These are phyloP conservation scores for Salix purpurea DNA, from an alignment of 345 rosid species.

Conservation along the genomic window DNA sequence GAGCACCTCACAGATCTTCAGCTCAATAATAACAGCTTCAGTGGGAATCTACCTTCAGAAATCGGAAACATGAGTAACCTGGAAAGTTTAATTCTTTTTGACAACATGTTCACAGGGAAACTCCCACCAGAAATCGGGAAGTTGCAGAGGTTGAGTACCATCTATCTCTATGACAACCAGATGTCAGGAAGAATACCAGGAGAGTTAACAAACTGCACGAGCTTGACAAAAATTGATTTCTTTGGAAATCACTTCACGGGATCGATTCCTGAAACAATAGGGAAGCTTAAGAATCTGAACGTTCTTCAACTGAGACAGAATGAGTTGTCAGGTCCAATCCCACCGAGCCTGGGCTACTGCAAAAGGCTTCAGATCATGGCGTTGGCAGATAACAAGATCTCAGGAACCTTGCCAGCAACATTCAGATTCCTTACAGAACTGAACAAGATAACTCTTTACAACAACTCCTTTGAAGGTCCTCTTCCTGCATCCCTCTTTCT, in stretches of 20 bases:
- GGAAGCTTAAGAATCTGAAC: constrained; percentile 57
- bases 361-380: constrained; percentile 45
- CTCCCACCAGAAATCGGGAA: constrained; percentile 66
- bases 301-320: constrained; percentile 82
- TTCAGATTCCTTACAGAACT: constrained; percentile 60
- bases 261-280: constrained; percentile 61
- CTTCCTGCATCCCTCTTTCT: constrained; percentile 59
- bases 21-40: constrained; percentile 28
- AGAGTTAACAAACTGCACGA: constrained; percentile 72
- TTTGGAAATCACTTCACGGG: constrained; percentile 71
- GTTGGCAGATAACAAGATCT: constrained; percentile 73
- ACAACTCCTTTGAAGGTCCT: constrained; percentile 73
- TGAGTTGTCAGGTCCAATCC: constrained; percentile 67
- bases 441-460: constrained; percentile 55
- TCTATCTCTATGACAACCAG: constrained; percentile 69
- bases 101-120: constrained; percentile 58
- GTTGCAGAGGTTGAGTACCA: constrained; percentile 37
- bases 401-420: constrained; percentile 73
- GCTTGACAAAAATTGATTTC: constrained; percentile 56
- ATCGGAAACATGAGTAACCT: constrained; percentile 64
- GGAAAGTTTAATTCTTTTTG: constrained; percentile 48
- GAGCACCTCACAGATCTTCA: constrained; percentile 28
- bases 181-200: constrained; percentile 67
- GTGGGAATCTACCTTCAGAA: constrained; percentile 20
- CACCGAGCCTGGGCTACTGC: constrained; percentile 82